Evolutionary conservation across 768 basidiomycete genomes (phyloP).

Genomic region (Dendrothele bispora): DNA sequence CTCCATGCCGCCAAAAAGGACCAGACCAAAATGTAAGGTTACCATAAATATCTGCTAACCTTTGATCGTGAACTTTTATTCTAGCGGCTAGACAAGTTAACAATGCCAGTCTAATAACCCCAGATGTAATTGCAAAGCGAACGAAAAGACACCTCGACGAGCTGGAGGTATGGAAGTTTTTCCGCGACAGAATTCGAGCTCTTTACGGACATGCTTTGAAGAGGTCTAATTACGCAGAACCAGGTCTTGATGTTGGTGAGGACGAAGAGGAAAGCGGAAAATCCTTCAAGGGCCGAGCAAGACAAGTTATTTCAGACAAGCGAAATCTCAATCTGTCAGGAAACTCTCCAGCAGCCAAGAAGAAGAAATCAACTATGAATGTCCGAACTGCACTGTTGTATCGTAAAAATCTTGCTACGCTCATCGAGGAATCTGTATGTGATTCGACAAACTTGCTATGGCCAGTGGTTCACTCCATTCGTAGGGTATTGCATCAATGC

Average conservation of each 20-base stretch:
- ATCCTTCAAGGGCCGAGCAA: slow-evolving; percentile 64
- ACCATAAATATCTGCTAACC: not conserved
- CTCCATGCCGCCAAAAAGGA: slow-evolving; percentile 7
- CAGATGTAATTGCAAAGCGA: slow-evolving; percentile 73
- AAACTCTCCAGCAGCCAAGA: slow-evolving; percentile 49
- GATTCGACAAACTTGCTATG: not conserved
- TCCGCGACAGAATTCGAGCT: not conserved
- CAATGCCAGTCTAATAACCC: slow-evolving; percentile 37
- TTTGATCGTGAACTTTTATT: not conserved
- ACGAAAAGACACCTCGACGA: slow-evolving; percentile 80
- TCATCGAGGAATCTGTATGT: slow-evolving; percentile 82
- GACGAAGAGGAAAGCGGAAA: slow-evolving; percentile 48
- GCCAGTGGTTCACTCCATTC: not conserved
- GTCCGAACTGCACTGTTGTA: slow-evolving; percentile 81
- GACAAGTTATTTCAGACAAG: slow-evolving; percentile 81
- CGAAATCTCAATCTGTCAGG: slow-evolving; percentile 52
- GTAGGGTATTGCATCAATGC: slow-evolving; percentile 60
- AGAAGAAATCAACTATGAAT: slow-evolving; percentile 82
- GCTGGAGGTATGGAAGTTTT: slow-evolving; percentile 58
- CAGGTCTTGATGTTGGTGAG: slow-evolving; percentile 39
- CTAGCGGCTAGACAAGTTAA: slow-evolving; percentile 53
- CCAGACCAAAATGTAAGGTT: slow-evolving; percentile 3
- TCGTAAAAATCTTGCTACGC: slow-evolving; percentile 71
- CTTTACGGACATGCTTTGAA: not conserved
- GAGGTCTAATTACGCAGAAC: slow-evolving; percentile 73